Evolutionary conservation across 306 rosid species (phyloP).

Genomic region (Morella rubra): DNA sequence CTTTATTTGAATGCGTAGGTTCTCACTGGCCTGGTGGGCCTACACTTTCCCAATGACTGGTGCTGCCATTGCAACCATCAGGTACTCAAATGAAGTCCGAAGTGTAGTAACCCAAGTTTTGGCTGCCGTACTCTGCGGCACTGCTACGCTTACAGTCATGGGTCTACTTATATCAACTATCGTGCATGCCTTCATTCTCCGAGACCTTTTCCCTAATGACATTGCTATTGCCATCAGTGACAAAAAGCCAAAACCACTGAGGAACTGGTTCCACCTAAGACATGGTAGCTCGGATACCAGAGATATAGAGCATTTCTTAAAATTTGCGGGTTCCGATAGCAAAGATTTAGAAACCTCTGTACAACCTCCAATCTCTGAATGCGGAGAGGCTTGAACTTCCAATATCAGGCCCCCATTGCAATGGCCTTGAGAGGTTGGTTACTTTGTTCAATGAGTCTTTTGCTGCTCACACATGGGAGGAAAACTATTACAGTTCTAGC

Average conservation of each 20-base stretch:
- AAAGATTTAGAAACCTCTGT: conserved; percentile 44
- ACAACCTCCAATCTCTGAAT: conserved; percentile 20
- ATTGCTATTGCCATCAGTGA: conserved; percentile 89
- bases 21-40: conserved; percentile 97
- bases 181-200: conserved; percentile 69
- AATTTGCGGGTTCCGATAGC: conserved; percentile 41
- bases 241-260: conserved; percentile 47
- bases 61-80: conserved; percentile 89
- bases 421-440: conserved; percentile 8
- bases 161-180: conserved; percentile 57
- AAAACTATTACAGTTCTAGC: conserved; percentile 33
- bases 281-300: conserved; percentile 48
- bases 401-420: not conserved
- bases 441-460: not conserved
- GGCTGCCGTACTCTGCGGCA: conserved; percentile 44
- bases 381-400: conserved; percentile 1
- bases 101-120: conserved; percentile 47
- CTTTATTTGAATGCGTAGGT: conserved; percentile 46
- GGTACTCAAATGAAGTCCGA: conserved; percentile 71
- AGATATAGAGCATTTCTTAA: conserved; percentile 68
- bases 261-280: conserved; percentile 56
- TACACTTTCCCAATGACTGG: conserved; percentile 99
- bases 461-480: conserved; percentile 54
- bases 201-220: conserved; percentile 90
- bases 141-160: conserved; percentile 53